phyloP scores from a whole-genome alignment of 768 basidiomycete species.

The Trametes villosa region DNA sequence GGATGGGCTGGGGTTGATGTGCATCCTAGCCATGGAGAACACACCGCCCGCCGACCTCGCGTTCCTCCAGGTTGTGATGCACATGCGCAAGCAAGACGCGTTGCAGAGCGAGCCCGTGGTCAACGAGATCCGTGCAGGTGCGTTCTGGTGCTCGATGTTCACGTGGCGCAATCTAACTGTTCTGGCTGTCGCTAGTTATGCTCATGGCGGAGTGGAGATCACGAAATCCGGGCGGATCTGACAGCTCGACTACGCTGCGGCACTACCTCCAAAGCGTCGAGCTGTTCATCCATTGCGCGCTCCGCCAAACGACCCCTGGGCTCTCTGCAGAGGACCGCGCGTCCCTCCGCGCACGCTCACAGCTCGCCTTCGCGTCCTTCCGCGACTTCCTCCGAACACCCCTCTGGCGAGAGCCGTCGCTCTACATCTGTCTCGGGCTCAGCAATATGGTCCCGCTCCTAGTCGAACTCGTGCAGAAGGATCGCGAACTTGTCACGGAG shows the following conservation, averaged over 20 bases:
- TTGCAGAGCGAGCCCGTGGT: background rate
- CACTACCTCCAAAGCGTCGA: conserved; percentile 18
- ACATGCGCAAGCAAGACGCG: conserved; percentile 3
- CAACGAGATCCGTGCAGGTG: conserved; percentile 2
- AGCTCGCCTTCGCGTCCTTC: conserved; percentile 1
- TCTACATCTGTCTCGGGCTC: conserved; percentile 16
- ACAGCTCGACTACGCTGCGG: conserved; percentile 10
- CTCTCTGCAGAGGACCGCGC: conserved; percentile 5
- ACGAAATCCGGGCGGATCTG: conserved; percentile 6
- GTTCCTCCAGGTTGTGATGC: conserved; percentile 11
- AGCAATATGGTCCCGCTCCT: conserved; percentile 18
- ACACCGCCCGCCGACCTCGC: conserved; percentile 2
- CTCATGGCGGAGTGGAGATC: conserved; percentile 17
- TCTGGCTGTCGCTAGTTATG: background rate
- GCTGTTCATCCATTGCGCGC: conserved; percentile 5
- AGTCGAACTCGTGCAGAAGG: conserved; percentile 10
- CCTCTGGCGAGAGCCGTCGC: conserved; percentile 17
- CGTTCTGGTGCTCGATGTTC: background rate
- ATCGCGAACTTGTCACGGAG: conserved; percentile 10
- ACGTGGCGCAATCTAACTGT: background rate
- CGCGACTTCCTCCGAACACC: conserved; percentile 12
- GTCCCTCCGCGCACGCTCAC: background rate
- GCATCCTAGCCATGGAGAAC: background rate
- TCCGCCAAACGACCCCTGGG: background rate
- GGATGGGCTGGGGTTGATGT: conserved; percentile 1